Evolutionary conservation across 257 asterid genomes (phyloP), one percentile per base, ranked within the genome.

Genomic region (Solanum gracilifrons): DNA sequence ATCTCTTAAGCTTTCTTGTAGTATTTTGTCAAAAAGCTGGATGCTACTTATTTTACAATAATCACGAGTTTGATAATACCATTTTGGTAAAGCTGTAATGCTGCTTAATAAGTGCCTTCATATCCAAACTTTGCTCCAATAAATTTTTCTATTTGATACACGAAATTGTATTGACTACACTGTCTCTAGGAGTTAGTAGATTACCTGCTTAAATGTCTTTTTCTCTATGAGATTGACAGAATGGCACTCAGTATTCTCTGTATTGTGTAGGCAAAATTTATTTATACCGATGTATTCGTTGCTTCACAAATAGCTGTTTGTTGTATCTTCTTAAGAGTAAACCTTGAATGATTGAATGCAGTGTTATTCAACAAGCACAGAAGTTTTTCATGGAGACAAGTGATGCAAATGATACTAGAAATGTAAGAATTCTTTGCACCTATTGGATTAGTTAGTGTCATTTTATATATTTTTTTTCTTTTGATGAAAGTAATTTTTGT

Each of bases 361-460:
- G 99, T 90, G 90, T 95, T 77, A 93, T 97, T 90, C 99, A 93
- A 91, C 98, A 95, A 87, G 92, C 93, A 33, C 99, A 97, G 89
- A 97, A 95, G 87, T 92, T 94, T 90, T 90, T 92, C 90, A 91
- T 93, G 96, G 99, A 96, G 95, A 91, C 94, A 41, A 96, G 84
- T 88, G 96, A 91, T 35, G 89, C 96, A n/a, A 73, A 95, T 27
- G 97, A 95, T 92, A 85, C 94, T 74, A 92, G 98, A 92, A 96
- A 92, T 93, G 99, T 97, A 95, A 96, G 86, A 66, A 71, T 89
- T 75, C 66, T 94, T 85, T 85, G 82, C 79, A 35, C 74, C 87
- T 31, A 86, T 73, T 86, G 43, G 18, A 80, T 80, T 46, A 43
- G 66, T 46, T 80, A 16, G 66, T 46, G 20, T 80, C 68, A 15